phyloP scores from a whole-genome alignment of 2,329 filamentous ascomycete species.

The Pseudogymnoascus sp. region DNA sequence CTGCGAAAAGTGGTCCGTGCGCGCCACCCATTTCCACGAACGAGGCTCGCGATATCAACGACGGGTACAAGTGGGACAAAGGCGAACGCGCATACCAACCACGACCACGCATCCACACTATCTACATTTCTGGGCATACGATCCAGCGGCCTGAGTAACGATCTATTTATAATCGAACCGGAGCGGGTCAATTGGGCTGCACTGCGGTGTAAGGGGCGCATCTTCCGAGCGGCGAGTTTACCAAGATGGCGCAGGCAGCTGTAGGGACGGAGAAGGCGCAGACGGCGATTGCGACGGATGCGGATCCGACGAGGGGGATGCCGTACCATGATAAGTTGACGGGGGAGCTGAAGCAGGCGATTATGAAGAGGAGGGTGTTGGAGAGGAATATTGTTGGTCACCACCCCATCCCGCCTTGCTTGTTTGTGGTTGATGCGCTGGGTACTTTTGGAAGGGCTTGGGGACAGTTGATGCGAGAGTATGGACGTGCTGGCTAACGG shows the following conservation, averaged over 20 bases:
- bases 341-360: slow-evolving; percentile 24
- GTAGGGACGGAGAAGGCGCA: neutral
- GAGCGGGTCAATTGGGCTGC: slow-evolving; percentile 3
- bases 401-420: neutral
- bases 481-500: slow-evolving; percentile 22
- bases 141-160: neutral
- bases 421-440: neutral
- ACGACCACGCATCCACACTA: neutral
- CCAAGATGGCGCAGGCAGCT: neutral
- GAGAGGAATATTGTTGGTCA: slow-evolving; percentile 49
- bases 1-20: slow-evolving; percentile 4
- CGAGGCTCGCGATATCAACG: neutral
- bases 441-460: neutral
- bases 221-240: neutral
- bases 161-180: neutral
- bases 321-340: slow-evolving; percentile 24
- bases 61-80: neutral
- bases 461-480: neutral
- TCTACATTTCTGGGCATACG: neutral
- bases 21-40: neutral
- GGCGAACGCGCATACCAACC: neutral
- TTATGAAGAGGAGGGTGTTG: slow-evolving; percentile 22
- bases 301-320: slow-evolving; percentile 17
- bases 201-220: neutral
- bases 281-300: slow-evolving; percentile 7